Conservation (phyloP, 306 rosid genomes). For the Dryas alaskensis region DNA sequence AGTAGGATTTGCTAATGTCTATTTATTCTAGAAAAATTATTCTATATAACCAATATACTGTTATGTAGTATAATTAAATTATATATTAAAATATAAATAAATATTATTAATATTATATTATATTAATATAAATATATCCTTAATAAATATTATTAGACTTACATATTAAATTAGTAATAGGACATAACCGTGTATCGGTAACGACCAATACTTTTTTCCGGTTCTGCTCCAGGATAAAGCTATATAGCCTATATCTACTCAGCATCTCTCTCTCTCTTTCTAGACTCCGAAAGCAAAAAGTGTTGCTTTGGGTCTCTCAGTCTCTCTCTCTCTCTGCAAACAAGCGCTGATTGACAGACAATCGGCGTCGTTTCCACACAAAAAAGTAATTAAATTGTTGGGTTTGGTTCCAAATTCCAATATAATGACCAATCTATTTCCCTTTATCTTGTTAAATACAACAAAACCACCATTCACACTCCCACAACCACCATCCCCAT, state of each 20-base stretch:
- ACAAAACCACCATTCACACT: not conserved
- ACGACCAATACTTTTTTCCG: no score
- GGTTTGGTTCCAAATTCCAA: not conserved
- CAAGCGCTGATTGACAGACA: constrained; percentile 4
- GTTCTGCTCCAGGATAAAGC: not conserved
- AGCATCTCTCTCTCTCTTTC: constrained; percentile 13
- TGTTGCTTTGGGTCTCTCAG: constrained; percentile 21
- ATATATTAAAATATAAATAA: no score
- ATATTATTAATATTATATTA: no score
- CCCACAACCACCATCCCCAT: not conserved
- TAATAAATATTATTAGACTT: no score
- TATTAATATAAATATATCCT: no score
- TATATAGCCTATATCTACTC: constrained; percentile 16
- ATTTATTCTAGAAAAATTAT: no score
- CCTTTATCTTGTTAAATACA: not conserved
- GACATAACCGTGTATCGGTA: no score
- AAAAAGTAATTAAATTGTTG: not conserved
- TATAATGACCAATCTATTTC: not conserved
- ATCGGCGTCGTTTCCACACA: constrained; percentile 20
- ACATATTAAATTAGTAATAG: no score
- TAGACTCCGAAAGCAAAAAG: not conserved
- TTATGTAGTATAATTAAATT: no score
- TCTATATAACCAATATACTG: no score
- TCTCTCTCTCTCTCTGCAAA: not conserved
- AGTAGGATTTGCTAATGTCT: no score